Conservation (phyloP, 1,139 yeast genomes). For the Blastobotrys niveus region DNA sequence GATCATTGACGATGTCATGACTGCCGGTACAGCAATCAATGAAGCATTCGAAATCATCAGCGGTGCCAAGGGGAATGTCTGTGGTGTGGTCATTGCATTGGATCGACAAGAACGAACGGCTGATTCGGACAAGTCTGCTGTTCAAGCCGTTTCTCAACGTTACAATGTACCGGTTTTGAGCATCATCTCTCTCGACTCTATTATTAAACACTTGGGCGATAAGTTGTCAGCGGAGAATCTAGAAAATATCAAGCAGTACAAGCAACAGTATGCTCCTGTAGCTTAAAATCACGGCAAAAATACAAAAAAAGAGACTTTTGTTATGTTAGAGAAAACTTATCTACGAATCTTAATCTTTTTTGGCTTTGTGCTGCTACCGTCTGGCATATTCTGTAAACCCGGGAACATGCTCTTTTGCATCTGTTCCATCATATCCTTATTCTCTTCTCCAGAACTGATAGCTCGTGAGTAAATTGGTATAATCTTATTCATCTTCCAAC, state of each 20-base stretch:
- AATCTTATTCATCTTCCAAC: constrained; percentile 77
- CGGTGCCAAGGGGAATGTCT: constrained; percentile 64
- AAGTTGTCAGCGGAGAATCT: constrained; percentile 42
- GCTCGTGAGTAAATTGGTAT: constrained; percentile 81
- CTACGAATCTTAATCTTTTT: constrained; percentile 27
- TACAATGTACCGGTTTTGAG: constrained; percentile 78
- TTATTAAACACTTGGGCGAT: constrained; percentile 53
- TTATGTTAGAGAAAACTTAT: background rate
- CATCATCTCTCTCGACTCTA: constrained; percentile 71
- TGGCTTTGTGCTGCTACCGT: constrained; percentile 17
- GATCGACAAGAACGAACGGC: constrained; percentile 89
- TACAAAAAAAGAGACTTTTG: background rate
- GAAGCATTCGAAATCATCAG: constrained; percentile 84
- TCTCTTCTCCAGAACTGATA: constrained; percentile 78
- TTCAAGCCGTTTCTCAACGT: constrained; percentile 67
- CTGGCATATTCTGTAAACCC: constrained; percentile 25
- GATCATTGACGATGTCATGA: constrained; percentile 94
- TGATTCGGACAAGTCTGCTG: constrained; percentile 67
- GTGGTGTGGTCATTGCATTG: constrained; percentile 82
- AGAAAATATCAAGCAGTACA: constrained; percentile 33
- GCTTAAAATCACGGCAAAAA: background rate
- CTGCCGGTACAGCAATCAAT: constrained; percentile 96
- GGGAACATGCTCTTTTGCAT: constrained; percentile 32
- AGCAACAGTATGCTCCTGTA: constrained; percentile 27
- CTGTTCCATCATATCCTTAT: constrained; percentile 54